Base-by-base conservation (phyloP, 306 rosid genomes). In the Pyrus pyrifolia region DNA sequence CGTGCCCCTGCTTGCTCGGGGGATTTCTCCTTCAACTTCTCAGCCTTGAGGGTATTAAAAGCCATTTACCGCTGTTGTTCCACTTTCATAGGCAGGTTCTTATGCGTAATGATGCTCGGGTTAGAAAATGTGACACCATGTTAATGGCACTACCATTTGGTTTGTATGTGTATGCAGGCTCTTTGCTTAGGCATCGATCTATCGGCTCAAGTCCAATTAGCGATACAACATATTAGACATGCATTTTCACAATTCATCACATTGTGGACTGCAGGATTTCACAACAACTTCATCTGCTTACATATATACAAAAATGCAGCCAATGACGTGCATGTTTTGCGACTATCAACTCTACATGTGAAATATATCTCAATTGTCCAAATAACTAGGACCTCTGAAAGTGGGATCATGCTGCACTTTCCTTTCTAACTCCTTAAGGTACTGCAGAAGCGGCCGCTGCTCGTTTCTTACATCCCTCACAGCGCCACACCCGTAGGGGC, bases 341-440 rank as follows among this genome's bases (percentile, higher is more conserved):
- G 23, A 44, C 5, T 38, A 21, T 33, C 57, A 35, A 46, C 45
- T 52, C 17, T 46, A n/a, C 63, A 44, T 57, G 23, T n/a, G 11
- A 38, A 55, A 44, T 29, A 72, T 12, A 38, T 71, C 64, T 76
- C 79, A 89, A 35, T 88, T 89, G 82, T 93, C 93, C 88, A 86
- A 86, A 77, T 88, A 92, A 8, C 88, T 60, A 71, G 95, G 86
- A 42, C 89, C 91, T 76, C 86, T 70, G 31, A 72, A 53, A 21
- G 87, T 78, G 62, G 92, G 83, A 85, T 96, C 96, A 38, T 60
- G 76, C 76, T 89, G 97, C 57, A 91, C 87, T 70, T 84, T 79
- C 93, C 86, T 85, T 77, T 96, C 98, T 75, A 73, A 89, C 85
- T 89, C 96, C 81, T 96, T 88, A 61, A 92, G 88, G 80, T 71